Evolutionary conservation across 768 basidiomycete species (phyloP).

Genomic region (Agrocybe pediades): DNA sequence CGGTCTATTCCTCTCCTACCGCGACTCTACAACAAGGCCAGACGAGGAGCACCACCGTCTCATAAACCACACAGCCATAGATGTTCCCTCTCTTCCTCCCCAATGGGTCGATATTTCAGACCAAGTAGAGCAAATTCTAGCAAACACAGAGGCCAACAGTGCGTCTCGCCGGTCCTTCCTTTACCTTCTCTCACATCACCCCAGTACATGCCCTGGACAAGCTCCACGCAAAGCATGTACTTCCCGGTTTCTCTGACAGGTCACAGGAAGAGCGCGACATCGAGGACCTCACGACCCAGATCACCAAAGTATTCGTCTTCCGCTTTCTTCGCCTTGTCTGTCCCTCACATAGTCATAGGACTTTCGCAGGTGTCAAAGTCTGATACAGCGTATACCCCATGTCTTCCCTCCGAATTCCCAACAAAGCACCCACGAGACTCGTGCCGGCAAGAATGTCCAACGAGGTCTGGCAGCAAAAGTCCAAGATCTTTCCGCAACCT

Average conservation of each 20-base stretch:
- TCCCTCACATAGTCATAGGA: constrained; percentile 43
- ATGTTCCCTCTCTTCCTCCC: constrained; percentile 72
- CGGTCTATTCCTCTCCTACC: constrained; percentile 89
- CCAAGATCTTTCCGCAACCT: constrained; percentile 88
- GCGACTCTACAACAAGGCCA: constrained; percentile 69
- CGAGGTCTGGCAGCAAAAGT: constrained; percentile 94
- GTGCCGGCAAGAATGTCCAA: constrained; percentile 92
- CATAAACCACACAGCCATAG: constrained; percentile 53
- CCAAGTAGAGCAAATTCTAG: constrained; percentile 81
- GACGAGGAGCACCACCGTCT: constrained; percentile 72
- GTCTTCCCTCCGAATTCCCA: constrained; percentile 62
- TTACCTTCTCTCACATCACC: constrained; percentile 15
- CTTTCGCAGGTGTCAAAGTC: constrained; percentile 60
- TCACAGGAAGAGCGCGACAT: constrained; percentile 94
- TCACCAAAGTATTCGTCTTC: constrained; percentile 74
- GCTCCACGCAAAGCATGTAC: constrained; percentile 92
- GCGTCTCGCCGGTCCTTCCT: constrained; percentile 31
- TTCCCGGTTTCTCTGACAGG: constrained; percentile 97
- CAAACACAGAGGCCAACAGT: constrained; percentile 77
- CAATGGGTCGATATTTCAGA: constrained; percentile 95
- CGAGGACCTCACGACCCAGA: constrained; percentile 78
- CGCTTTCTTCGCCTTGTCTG: constrained; percentile 4
- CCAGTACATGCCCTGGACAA: constrained; percentile 90
- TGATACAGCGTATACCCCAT: constrained; percentile 77
- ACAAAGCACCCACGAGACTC: constrained; percentile 42